A percentile compares a stretch with the other conserved stretches of the same genome.
Evolutionary conservation across 192 early-diverging fungal genomes (phyloP).

Genomic region (Coemansia sp.): DNA sequence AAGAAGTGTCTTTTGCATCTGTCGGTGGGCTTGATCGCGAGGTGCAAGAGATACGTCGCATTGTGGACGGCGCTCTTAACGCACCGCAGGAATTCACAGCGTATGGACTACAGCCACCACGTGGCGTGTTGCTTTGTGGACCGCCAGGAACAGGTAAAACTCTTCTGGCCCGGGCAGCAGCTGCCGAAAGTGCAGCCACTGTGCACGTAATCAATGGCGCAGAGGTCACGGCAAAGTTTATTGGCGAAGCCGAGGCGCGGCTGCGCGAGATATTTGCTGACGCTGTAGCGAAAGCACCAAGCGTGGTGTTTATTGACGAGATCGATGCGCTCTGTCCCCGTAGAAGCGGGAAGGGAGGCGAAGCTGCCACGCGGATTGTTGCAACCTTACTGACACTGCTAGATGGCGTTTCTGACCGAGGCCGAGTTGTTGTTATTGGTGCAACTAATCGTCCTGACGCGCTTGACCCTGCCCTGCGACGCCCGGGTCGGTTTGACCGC

Average conservation of each 20-base stretch:
- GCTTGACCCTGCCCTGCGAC: constrained; percentile 84
- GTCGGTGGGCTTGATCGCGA: constrained; percentile 84
- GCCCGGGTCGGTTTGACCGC: constrained; percentile 92
- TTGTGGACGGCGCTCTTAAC: constrained; percentile 78
- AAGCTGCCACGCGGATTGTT: constrained; percentile 88
- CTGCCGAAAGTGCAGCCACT: constrained; percentile 68
- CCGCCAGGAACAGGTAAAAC: constrained; percentile 98
- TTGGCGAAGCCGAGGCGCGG: constrained; percentile 90
- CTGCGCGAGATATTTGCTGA: constrained; percentile 75
- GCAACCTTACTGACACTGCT: constrained; percentile 92
- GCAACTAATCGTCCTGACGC: constrained; percentile 92
- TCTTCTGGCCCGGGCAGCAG: constrained; percentile 86
- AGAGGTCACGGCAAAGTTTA: constrained; percentile 85
- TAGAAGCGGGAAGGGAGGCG: constrained; percentile 75
- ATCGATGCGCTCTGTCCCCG: constrained; percentile 90
- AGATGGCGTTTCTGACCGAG: constrained; percentile 65
- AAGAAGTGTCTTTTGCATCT: constrained; percentile 2
- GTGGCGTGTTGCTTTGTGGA: constrained; percentile 85
- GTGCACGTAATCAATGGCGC: constrained; percentile 89
- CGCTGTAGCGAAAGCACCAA: constrained; percentile 69
- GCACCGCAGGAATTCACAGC: constrained; percentile 70
- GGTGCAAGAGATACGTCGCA: constrained; percentile 71
- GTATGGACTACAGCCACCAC: constrained; percentile 85
- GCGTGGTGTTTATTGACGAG: constrained; percentile 93
- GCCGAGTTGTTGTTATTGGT: constrained; percentile 71